Percentiles rank a stretch among this genome's conserved stretches.
phyloP scores from a whole-genome alignment of 2,329 filamentous ascomycete species.

The Leptoxyphium fumago region DNA sequence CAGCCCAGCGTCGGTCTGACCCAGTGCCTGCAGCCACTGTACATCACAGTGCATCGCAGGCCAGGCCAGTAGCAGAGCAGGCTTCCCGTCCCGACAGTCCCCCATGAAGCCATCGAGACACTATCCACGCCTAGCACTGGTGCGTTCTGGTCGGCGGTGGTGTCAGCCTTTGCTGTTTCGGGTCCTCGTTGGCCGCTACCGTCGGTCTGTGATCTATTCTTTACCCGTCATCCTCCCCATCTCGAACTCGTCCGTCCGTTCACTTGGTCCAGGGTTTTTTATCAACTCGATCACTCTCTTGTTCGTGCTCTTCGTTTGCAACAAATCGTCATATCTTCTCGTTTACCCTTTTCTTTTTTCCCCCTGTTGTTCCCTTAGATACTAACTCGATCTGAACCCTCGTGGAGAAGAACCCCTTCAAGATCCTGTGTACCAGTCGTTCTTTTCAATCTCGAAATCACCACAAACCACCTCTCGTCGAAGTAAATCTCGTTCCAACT shows the following conservation, averaged over 20 bases:
- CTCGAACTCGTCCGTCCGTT: constrained; percentile 7
- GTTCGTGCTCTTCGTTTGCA: constrained; percentile 9
- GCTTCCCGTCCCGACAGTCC: not conserved
- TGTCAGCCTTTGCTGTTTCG: constrained; percentile 14
- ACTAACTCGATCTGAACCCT: constrained; percentile 6
- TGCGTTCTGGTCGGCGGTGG: constrained; percentile 1
- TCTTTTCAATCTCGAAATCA: constrained; percentile 1
- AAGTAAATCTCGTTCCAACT: too few relatives aligned
- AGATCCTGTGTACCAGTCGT: constrained; percentile 4
- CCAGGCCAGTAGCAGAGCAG: not conserved
- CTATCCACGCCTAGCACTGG: not conserved
- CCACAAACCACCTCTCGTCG: too few relatives aligned
- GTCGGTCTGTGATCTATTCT: constrained; percentile 15
- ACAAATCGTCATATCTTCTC: constrained; percentile 8
- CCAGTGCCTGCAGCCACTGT: too few relatives aligned
- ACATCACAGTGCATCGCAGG: too few relatives aligned
- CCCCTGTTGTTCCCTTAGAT: constrained; percentile 8
- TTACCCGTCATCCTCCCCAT: constrained; percentile 11
- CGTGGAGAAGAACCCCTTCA: constrained; percentile 8
- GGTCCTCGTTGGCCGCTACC: constrained; percentile 5
- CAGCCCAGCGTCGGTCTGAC: too few relatives aligned
- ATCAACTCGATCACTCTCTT: constrained; percentile 10
- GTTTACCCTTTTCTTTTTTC: constrained; percentile 8
- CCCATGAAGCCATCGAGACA: not conserved
- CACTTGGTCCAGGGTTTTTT: constrained; percentile 16